These are phyloP conservation scores for Stemphylium vesicarium DNA, from an alignment of 2,329 filamentous ascomycete genomes.

Conservation along the genomic window DNA sequence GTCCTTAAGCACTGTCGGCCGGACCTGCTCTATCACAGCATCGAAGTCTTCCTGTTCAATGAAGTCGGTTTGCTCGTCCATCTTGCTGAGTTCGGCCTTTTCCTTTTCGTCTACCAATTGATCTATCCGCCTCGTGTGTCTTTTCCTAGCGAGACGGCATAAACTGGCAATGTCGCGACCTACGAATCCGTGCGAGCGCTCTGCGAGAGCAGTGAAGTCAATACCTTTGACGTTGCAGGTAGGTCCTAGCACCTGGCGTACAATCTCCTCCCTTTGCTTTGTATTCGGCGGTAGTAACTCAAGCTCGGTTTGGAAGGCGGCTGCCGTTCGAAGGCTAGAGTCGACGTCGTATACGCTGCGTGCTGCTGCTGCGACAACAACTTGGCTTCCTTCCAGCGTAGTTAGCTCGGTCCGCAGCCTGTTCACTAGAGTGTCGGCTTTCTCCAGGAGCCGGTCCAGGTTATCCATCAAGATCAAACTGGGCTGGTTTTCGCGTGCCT, in stretches of 20 bases:
- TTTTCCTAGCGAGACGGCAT: constrained; percentile 60
- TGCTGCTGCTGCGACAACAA: constrained; percentile 78
- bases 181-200: constrained; percentile 86
- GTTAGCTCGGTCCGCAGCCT: constrained; percentile 52
- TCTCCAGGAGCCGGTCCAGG: constrained; percentile 66
- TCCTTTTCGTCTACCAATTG: constrained; percentile 27
- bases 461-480: constrained; percentile 82
- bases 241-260: constrained; percentile 55
- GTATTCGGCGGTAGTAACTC: constrained; percentile 79
- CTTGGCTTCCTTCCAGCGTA: constrained; percentile 59
- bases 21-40: constrained; percentile 70
- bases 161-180: constrained; percentile 76
- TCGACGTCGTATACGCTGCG: constrained; percentile 77
- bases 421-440: constrained; percentile 36
- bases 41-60: constrained; percentile 62
- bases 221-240: constrained; percentile 61
- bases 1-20: constrained; percentile 85
- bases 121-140: constrained; percentile 21
- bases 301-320: constrained; percentile 71
- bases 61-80: constrained; percentile 26
- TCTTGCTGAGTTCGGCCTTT: constrained; percentile 29
- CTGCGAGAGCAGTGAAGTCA: constrained; percentile 63
- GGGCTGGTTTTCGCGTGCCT: constrained; percentile 71
- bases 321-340: constrained; percentile 66
- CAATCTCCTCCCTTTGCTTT: constrained; percentile 72